Percentiles rank a stretch among this genome's conserved stretches.
Conservation (phyloP, 768 basidiomycete species). For the Mycena belliarum region DNA sequence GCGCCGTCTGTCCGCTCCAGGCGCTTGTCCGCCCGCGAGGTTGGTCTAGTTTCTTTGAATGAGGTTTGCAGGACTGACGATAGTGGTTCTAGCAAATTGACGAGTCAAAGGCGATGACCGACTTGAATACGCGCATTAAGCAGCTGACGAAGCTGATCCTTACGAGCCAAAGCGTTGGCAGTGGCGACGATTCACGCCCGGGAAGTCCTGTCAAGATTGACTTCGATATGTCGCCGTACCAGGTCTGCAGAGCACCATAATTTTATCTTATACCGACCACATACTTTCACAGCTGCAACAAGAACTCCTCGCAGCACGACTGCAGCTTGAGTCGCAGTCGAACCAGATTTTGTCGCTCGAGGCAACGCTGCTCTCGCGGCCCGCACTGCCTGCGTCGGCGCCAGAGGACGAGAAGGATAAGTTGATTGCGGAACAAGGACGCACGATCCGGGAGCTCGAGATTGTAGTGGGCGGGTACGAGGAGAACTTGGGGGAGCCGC, state of each 20-base stretch:
- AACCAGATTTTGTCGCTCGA: slow-evolving; percentile 85
- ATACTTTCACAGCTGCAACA: slow-evolving; percentile 68
- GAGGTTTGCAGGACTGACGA: neutral
- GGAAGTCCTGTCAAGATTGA: slow-evolving; percentile 86
- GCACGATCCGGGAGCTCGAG: slow-evolving; percentile 79
- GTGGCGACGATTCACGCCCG: slow-evolving; percentile 72
- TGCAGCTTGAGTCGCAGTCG: slow-evolving; percentile 77
- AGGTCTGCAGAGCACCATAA: slow-evolving; percentile 45
- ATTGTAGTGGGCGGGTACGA: slow-evolving; percentile 70
- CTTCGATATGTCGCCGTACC: slow-evolving; percentile 86
- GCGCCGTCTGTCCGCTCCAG: slow-evolving; percentile 40
- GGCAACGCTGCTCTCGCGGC: slow-evolving; percentile 70
- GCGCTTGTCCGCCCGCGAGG: slow-evolving; percentile 54
- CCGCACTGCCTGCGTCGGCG: slow-evolving; percentile 63
- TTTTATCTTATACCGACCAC: neutral
- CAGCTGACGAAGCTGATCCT: slow-evolving; percentile 83
- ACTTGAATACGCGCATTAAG: slow-evolving; percentile 76
- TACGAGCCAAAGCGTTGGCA: slow-evolving; percentile 79
- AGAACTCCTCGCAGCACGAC: slow-evolving; percentile 77
- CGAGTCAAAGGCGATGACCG: slow-evolving; percentile 82
- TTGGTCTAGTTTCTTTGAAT: slow-evolving; percentile 23
- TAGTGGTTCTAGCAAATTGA: slow-evolving; percentile 64
- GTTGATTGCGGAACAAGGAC: slow-evolving; percentile 69
- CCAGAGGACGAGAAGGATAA: slow-evolving; percentile 75
- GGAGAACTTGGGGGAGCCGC: slow-evolving; percentile 68